Evolutionary conservation across 257 asterid species (phyloP).

Genomic region (Ilex aquifolium): DNA sequence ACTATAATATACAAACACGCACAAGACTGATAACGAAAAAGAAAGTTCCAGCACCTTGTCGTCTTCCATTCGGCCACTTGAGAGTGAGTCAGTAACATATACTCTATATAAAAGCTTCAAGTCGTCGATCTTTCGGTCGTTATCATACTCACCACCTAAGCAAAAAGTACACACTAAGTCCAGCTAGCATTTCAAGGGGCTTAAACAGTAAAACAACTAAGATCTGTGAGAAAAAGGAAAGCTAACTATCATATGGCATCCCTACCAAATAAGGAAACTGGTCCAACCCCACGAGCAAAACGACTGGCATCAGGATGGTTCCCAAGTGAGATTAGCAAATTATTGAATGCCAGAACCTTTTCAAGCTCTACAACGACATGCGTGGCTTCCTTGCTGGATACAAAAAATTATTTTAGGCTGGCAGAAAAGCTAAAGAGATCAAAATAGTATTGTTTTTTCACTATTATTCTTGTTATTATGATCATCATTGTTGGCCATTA

Average conservation of each 20-base stretch:
- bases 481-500: no score
- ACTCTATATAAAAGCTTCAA: slow-evolving; percentile 77
- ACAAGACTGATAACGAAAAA: no score
- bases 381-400: slow-evolving; percentile 37
- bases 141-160: slow-evolving; percentile 77
- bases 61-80: slow-evolving; percentile 84
- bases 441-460: no score
- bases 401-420: slow-evolving; percentile 1
- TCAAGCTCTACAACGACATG: slow-evolving; percentile 73
- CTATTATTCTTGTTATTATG: no score
- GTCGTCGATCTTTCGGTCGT: slow-evolving; percentile 72
- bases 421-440: no score
- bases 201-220: slow-evolving; percentile 2
- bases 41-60: slow-evolving; percentile 48
- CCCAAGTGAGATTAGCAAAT: slow-evolving; percentile 60
- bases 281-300: slow-evolving; percentile 87
- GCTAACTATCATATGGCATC: slow-evolving; percentile 3
- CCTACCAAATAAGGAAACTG: slow-evolving; percentile 70
- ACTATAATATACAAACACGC: no score
- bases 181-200: slow-evolving; percentile 14
- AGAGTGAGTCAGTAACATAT: slow-evolving; percentile 62
- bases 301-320: slow-evolving; percentile 72
- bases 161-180: slow-evolving; percentile 20
- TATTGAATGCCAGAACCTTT: slow-evolving; percentile 65
- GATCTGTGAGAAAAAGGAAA: slow-evolving; percentile 10